Evolutionary conservation across 805 yeast genomes (phyloP).

Genomic region (Lachancea thermotolerans): DNA sequence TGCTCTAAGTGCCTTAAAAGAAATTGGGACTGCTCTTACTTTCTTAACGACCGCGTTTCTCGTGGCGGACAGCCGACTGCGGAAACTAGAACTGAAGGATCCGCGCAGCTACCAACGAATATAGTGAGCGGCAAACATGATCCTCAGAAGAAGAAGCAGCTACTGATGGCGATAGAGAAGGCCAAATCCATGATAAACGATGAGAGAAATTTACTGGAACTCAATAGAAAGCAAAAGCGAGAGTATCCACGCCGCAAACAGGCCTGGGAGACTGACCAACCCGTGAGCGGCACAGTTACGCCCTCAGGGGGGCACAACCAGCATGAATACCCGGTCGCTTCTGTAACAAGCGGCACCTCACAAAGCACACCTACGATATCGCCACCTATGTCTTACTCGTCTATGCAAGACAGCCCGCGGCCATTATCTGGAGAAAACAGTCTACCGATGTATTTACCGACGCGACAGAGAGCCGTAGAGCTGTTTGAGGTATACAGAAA

Average conservation of each 20-base stretch:
- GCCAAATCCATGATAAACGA: slow-evolving; percentile 7
- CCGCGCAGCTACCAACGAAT: slow-evolving; percentile 6
- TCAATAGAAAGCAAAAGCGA: slow-evolving; percentile 6
- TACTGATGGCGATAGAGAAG: slow-evolving; percentile 11
- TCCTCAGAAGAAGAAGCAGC: slow-evolving; percentile 7
- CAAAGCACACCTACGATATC: slow-evolving; percentile 1
- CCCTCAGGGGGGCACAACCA: not conserved
- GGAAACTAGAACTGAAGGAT: slow-evolving; percentile 18
- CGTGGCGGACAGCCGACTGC: slow-evolving; percentile 26
- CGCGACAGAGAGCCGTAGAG: slow-evolving; percentile 40
- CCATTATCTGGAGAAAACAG: slow-evolving; percentile 17
- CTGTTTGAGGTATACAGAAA: slow-evolving; percentile 42
- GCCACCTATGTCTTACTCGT: not conserved
- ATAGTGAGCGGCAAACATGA: slow-evolving; percentile 19
- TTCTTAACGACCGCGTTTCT: slow-evolving; percentile 48
- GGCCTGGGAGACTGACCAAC: not conserved
- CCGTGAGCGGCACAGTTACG: not conserved
- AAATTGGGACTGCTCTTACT: slow-evolving; percentile 46
- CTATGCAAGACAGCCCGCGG: slow-evolving; percentile 2
- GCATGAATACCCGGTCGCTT: not conserved
- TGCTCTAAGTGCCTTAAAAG: slow-evolving; percentile 46
- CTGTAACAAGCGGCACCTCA: not conserved
- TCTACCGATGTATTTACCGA: slow-evolving; percentile 40
- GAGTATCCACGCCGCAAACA: slow-evolving; percentile 3
- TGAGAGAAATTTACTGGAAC: slow-evolving; percentile 5